phyloP scores from a whole-genome alignment of 2,329 filamentous ascomycete genomes.

The Torrubiella hemipterigena region DNA sequence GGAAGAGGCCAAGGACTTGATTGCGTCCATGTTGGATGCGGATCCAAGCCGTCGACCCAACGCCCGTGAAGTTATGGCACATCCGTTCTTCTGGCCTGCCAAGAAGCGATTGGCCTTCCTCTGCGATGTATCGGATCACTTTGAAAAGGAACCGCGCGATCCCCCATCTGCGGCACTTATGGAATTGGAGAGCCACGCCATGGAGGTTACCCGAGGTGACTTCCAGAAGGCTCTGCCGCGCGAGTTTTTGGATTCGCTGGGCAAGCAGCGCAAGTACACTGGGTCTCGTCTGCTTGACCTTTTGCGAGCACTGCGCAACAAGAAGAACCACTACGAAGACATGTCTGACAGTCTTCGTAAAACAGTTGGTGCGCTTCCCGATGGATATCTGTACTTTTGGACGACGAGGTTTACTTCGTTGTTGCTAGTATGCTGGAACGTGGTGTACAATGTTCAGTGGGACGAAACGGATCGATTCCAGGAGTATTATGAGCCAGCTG shows the following conservation, averaged over 20 bases:
- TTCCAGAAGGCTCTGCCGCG: conserved; percentile 68
- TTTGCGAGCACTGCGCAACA: conserved; percentile 80
- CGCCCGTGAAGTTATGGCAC: conserved; percentile 70
- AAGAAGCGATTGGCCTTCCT: conserved; percentile 85
- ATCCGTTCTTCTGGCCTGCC: conserved; percentile 92
- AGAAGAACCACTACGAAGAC: conserved; percentile 96
- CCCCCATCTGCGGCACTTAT: conserved; percentile 59
- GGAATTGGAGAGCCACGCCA: conserved; percentile 43
- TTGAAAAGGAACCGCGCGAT: conserved; percentile 82
- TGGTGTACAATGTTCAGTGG: conserved; percentile 56
- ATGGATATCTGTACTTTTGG: conserved; percentile 80
- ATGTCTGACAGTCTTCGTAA: conserved; percentile 69
- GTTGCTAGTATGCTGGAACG: conserved; percentile 66
- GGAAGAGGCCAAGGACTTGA: conserved; percentile 77
- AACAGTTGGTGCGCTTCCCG: conserved; percentile 59
- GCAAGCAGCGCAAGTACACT: conserved; percentile 92
- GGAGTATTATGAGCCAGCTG: conserved; percentile 53
- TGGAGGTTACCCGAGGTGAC: conserved; percentile 50
- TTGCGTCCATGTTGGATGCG: conserved; percentile 61
- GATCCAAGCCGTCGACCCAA: conserved; percentile 51
- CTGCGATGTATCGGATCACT: conserved; percentile 94
- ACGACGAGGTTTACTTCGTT: conserved; percentile 66
- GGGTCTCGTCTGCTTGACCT: conserved; percentile 75
- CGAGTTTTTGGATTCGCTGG: conserved; percentile 77
- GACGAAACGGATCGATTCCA: conserved; percentile 53